phyloP scores from a whole-genome alignment of 345 rosid species.

The Reutealis trisperma region DNA sequence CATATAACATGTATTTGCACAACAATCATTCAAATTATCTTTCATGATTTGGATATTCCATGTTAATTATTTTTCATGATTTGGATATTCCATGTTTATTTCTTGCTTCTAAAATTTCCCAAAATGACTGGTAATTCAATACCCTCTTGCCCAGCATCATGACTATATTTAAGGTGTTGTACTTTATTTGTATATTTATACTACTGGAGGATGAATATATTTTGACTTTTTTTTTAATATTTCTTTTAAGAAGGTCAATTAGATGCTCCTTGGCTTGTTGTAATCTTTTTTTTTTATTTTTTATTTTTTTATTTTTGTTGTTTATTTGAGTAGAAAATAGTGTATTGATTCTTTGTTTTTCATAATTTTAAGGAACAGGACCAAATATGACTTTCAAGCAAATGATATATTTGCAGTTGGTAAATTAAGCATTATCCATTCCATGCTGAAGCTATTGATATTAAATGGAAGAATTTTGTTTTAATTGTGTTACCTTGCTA shows the following conservation, averaged over 20 bases:
- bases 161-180: background rate
- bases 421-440: background rate
- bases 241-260: background rate
- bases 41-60: background rate
- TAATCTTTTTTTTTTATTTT: background rate
- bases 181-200: background rate
- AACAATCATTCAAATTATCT: background rate
- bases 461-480: background rate
- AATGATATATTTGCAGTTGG: background rate
- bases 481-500: background rate
- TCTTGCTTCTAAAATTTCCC: background rate
- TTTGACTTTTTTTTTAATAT: background rate
- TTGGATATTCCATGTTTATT: background rate
- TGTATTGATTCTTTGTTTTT: background rate
- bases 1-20: background rate
- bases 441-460: background rate
- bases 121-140: background rate
- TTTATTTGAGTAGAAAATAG: background rate
- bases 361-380: background rate
- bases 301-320: too few relatives aligned
- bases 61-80: background rate
- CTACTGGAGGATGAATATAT: background rate
- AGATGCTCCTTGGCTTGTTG: background rate
- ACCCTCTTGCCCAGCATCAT: too few relatives aligned
- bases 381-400: background rate